Conservation (phyloP, 2,329 filamentous ascomycete genomes). For the Huntiella abstrusa region DNA sequence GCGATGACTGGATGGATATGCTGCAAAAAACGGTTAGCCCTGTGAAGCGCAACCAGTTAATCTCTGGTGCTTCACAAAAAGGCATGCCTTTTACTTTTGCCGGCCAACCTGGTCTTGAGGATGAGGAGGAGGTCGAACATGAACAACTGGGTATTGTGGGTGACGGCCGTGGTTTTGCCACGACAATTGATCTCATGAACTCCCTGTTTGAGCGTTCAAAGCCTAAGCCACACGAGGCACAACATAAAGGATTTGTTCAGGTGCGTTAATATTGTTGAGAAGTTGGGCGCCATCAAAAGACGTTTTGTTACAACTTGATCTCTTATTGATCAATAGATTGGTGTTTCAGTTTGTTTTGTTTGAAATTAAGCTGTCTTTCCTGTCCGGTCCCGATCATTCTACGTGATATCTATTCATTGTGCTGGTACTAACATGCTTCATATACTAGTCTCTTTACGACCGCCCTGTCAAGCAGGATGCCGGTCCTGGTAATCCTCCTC, state of each 20-base stretch:
- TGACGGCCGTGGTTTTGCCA: conserved; percentile 53
- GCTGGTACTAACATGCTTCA: conserved; percentile 16
- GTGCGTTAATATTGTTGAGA: conserved; percentile 43
- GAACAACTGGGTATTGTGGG: conserved; percentile 14
- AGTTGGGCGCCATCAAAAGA: neutral
- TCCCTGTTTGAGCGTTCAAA: conserved; percentile 66
- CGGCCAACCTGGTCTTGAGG: conserved; percentile 11
- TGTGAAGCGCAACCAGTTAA: conserved; percentile 71
- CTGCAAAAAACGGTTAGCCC: conserved; percentile 87
- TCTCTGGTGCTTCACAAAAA: conserved; percentile 34
- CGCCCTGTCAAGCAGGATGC: conserved; percentile 50
- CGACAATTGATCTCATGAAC: conserved; percentile 91
- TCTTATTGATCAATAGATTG: too few species aligned
- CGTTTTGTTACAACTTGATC: neutral
- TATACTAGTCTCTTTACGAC: conserved; percentile 65
- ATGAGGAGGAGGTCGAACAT: conserved; percentile 5
- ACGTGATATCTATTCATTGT: neutral
- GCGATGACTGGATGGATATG: conserved; percentile 85
- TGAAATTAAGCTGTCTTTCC: neutral
- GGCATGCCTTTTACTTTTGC: conserved; percentile 16
- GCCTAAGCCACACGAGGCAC: conserved; percentile 32
- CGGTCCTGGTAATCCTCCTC: conserved; percentile 4
- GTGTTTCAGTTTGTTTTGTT: too few species aligned
- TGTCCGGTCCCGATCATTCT: neutral
- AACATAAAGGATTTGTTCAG: conserved; percentile 54